These are phyloP conservation scores for Zygnema circumcarinatum DNA, from an alignment of 139 green algal species.

Conservation along the genomic window DNA sequence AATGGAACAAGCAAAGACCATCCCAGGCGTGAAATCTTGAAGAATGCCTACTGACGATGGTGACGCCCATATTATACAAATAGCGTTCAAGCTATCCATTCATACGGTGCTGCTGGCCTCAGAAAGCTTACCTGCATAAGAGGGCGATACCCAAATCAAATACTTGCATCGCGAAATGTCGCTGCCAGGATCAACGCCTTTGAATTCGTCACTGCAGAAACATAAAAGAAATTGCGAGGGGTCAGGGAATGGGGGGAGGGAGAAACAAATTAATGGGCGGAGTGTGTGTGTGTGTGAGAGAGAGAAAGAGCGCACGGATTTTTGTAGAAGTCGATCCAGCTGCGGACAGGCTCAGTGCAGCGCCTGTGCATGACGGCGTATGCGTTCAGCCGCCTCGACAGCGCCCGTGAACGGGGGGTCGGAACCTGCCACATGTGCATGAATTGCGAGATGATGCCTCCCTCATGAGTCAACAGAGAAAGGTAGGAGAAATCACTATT, in stretches of 20 bases:
- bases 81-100: too few species aligned
- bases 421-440: too few species aligned
- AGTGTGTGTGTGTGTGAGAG: too few species aligned
- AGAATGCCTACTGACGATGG: too few species aligned
- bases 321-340: neutral
- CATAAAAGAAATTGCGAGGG: conserved; percentile 18
- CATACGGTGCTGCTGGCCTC: too few species aligned
- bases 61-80: too few species aligned
- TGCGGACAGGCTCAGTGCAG: neutral
- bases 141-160: neutral
- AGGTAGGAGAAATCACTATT: neutral
- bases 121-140: conserved; percentile 11
- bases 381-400: neutral
- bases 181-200: neutral
- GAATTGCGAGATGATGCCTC: too few species aligned
- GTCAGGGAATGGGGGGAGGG: conserved; percentile 28
- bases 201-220: neutral
- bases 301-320: neutral
- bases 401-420: neutral
- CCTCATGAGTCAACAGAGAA: too few species aligned
- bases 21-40: too few species aligned
- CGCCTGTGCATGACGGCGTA: neutral
- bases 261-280: neutral
- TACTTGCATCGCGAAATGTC: conserved; percentile 3
- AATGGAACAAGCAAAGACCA: too few species aligned